Conservation (phyloP, 352 stramenopile genomes). For the Globisporangium abappressorium region DNA sequence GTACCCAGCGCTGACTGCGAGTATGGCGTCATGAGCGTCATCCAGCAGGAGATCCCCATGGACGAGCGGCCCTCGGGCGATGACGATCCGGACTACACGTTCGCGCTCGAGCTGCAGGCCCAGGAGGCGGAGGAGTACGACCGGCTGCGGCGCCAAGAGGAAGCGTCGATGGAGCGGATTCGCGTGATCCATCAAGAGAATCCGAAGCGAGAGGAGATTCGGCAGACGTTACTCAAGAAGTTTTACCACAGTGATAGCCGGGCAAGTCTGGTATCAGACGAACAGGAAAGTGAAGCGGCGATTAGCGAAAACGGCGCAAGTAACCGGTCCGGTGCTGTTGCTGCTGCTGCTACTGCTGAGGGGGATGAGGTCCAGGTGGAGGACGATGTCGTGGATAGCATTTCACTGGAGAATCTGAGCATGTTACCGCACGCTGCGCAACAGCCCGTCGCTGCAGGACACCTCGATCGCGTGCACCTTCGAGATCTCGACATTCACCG, state of each 20-base stretch:
- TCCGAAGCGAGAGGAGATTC: constrained; percentile 42
- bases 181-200: constrained; percentile 54
- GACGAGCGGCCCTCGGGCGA: constrained; percentile 26
- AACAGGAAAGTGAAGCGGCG: constrained; percentile 18
- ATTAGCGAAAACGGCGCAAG: not conserved
- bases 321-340: not conserved
- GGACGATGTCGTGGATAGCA: constrained; percentile 7
- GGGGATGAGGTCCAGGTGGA: not conserved
- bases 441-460: constrained; percentile 19
- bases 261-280: constrained; percentile 6
- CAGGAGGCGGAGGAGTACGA: constrained; percentile 77
- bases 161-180: constrained; percentile 64
- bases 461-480: constrained; percentile 28
- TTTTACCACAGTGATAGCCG: constrained; percentile 42
- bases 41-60: constrained; percentile 64
- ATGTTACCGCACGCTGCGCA: constrained; percentile 9
- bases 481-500: constrained; percentile 30
- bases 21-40: constrained; percentile 68
- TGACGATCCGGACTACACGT: constrained; percentile 70
- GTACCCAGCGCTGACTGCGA: constrained; percentile 50
- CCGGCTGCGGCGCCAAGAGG: constrained; percentile 61
- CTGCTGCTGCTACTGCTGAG: not conserved
- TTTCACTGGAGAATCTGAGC: constrained; percentile 1
- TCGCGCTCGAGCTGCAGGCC: constrained; percentile 65
- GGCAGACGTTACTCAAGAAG: constrained; percentile 39